phyloP scores from a whole-genome alignment of 345 rosid genomes.

The Salix brachista region DNA sequence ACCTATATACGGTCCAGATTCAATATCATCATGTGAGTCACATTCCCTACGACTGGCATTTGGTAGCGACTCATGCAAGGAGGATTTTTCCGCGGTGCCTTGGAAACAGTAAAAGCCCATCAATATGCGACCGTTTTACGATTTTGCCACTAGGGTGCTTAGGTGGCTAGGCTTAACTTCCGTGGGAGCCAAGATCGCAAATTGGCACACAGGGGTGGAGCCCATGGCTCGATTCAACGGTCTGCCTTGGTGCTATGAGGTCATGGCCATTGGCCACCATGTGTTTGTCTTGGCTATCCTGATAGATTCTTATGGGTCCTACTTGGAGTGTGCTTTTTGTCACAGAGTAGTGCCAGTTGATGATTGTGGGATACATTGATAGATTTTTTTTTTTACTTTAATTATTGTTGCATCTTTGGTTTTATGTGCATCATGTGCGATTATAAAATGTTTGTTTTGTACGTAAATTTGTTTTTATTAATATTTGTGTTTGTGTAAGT shows the following conservation, averaged over 20 bases:
- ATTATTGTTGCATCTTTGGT: background rate
- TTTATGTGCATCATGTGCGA: background rate
- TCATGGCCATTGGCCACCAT: constrained; percentile 7
- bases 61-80: background rate
- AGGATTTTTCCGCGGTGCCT: background rate
- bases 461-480: too few relatives aligned
- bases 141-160: background rate
- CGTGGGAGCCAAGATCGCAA: constrained; percentile 10
- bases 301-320: constrained; percentile 12
- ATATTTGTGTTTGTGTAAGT: too few relatives aligned
- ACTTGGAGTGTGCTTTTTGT: background rate
- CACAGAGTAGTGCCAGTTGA: background rate
- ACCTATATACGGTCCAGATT: constrained; percentile 12
- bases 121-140: background rate
- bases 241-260: constrained; percentile 9
- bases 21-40: constrained; percentile 5
- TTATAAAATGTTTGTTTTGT: background rate
- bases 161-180: constrained; percentile 1
- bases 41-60: background rate
- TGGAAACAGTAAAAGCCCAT: background rate
- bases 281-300: background rate
- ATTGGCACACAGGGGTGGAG: constrained; percentile 17
- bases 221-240: constrained; percentile 36
- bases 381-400: background rate
- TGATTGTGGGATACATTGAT: background rate